Conservation (phyloP, 2,329 filamentous ascomycete genomes). For the Lomentospora prolificans region DNA sequence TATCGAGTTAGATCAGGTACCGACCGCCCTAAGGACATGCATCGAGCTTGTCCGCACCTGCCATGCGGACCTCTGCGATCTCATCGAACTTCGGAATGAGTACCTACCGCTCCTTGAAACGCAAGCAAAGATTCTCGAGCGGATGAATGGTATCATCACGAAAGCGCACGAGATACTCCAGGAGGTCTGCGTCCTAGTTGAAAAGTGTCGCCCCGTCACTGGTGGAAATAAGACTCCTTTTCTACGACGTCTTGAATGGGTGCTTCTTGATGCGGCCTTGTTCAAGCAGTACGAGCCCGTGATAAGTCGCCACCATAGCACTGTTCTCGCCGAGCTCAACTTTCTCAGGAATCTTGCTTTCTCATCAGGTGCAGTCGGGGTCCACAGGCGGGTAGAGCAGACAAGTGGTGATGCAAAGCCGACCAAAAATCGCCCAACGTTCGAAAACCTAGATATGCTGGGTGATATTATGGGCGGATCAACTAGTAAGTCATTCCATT, state of each 20-base stretch:
- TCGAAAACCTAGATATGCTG: background rate
- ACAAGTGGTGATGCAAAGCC: background rate
- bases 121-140: conserved; percentile 17
- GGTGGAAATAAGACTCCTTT: conserved; percentile 13
- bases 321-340: conserved; percentile 20
- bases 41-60: conserved; percentile 23
- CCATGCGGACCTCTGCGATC: conserved; percentile 21
- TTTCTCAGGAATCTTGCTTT: conserved; percentile 14
- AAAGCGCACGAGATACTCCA: conserved; percentile 17
- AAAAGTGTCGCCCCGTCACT: conserved; percentile 18
- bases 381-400: background rate
- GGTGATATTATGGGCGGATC: background rate
- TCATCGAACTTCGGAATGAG: conserved; percentile 21
- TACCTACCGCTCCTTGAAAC: conserved; percentile 16
- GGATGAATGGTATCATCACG: conserved; percentile 20
- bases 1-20: conserved; percentile 18
- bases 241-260: conserved; percentile 16
- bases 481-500: background rate
- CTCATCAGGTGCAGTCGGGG: background rate
- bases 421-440: background rate
- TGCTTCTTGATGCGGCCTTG: conserved; percentile 16
- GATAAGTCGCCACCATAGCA: conserved; percentile 18
- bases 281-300: conserved; percentile 18
- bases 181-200: conserved; percentile 20
- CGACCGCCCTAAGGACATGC: conserved; percentile 17